Conservation (phyloP, 106 monocot genomes). For the Phalaenopsis equestris region DNA sequence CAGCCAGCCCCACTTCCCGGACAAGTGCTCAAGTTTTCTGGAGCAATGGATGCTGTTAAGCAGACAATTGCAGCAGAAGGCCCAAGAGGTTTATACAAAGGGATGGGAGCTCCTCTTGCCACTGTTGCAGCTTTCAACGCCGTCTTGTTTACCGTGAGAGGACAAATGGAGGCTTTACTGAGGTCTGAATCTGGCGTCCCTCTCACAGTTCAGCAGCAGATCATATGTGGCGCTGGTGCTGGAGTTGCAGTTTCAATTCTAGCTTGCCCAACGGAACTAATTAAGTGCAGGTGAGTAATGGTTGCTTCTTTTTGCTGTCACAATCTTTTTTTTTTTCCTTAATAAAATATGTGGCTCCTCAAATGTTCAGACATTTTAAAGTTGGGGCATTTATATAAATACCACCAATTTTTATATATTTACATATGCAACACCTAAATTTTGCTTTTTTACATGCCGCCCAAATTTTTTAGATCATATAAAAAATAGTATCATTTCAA, state of each 20-base stretch:
- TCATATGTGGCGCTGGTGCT: constrained; percentile 79
- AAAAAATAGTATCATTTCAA: too few species aligned
- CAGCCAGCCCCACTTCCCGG: constrained; percentile 79
- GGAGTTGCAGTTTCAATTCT: constrained; percentile 84
- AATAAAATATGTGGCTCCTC: background rate
- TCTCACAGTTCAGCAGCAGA: constrained; percentile 72
- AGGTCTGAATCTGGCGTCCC: constrained; percentile 59
- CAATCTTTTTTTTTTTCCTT: background rate
- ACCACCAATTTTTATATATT: too few species aligned
- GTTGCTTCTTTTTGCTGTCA: background rate
- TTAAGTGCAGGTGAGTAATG: constrained; percentile 77
- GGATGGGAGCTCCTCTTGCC: constrained; percentile 93
- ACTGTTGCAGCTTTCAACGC: constrained; percentile 97
- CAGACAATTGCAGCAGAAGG: constrained; percentile 83
- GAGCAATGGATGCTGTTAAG: constrained; percentile 93
- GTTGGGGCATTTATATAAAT: too few species aligned
- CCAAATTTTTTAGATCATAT: too few species aligned
- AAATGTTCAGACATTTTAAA: background rate
- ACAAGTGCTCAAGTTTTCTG: constrained; percentile 68
- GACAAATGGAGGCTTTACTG: constrained; percentile 81
- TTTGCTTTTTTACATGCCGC: too few species aligned
- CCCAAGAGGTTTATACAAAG: constrained; percentile 81
- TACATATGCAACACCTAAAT: too few species aligned
- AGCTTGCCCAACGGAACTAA: constrained; percentile 87
- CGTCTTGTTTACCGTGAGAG: constrained; percentile 82